Base-by-base conservation (phyloP, 75 land plant genomes). In the Adiantum capillusveneris region DNA sequence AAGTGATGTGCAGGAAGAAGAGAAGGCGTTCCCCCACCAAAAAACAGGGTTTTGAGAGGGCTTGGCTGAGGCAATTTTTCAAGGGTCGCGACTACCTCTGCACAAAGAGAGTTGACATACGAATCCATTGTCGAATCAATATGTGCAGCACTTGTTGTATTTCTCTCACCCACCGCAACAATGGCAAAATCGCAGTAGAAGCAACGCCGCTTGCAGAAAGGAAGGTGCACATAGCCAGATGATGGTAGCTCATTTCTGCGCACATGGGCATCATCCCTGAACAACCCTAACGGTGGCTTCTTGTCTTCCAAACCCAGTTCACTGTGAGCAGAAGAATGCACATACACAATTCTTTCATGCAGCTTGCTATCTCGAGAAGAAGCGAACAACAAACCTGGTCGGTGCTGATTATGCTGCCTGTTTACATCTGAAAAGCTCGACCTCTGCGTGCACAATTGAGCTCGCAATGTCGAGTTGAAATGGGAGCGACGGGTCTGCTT, bases 181-280 rank as follows among this genome's bases (percentile, higher is more conserved):
- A 93, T 79, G 11, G 98, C 82, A 79, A 93, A 93, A 48, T 93
- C 98, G 60, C 98, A 93, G 83, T 93, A 93, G 60, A 85, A 85
- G 78, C 98, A 93, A 44, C 98, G 90, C 31, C 76, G 79, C 28
- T 82, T 68, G 66, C 98, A 93, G 79, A 93, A 93, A 30, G 98
- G 98, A 31, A 93, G 89, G 71, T 93, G 98, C 48, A 93, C 45
- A 72, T 93, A 93, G 6, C 79, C 88, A 7, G 97, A 81, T 18
- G 84, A 61, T 11, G 95, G 82, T 30, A 68, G 75, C 37, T 9
- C 37, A 34, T 34, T 34, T n/a, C n/a, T n/a, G 37, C 37, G 7
- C 9, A 9, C 37, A 34, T 34, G 37, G 37, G 9, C 37, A 34
- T 34, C 37, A 34, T 34, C 37, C 3, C 6, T 56, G 18, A 2